Evolutionary conservation across 176 grass and related monocot species (phyloP), one percentile per base, ranked within the genome.

Genomic region (Pontederia crassipes): DNA sequence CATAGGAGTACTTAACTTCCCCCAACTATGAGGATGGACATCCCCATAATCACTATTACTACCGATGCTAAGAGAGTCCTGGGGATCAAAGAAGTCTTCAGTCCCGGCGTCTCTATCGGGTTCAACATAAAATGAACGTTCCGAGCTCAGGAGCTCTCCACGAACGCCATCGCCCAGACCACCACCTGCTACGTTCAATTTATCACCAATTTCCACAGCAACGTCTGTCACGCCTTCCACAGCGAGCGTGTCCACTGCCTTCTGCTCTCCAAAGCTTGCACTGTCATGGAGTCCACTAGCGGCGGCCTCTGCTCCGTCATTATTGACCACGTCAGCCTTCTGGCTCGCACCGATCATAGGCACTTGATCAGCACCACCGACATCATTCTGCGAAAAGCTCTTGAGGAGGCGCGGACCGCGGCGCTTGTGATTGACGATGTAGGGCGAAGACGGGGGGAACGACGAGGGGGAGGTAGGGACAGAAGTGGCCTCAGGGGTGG

Each of bases 401-500:
- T 79, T 79, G 16, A 79, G 46, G 63, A 73, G 68, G 59, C 69
- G 69, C 28, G 77, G 77, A 11, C 77, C 77, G 15, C 77, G 77
- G 54, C 77, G 57, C 69, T 79, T 79, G 68, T 79, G 69, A 24
- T 79, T 79, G 59, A 79, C 66, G 17, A 79, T 65, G 17, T 79
- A 79, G 59, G 77, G 77, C 66, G 54, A 79, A 12, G 69, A 17
- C 17, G 77, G 77, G n/a, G 77, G 69, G 52, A 72, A 79, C 24
- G 77, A 73, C 54, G 77, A 79, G 26, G 77, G 61, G 47, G 77
- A 79, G 27, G 45, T 40, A 7, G 48, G 67, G 17, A 79, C 50
- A 2, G 68, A 35, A 66, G 77, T 79, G 52, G 52, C 28, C 69
- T 79, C 77, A 17, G 77, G 77, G 55, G 67, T 79, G 59, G 69